A percentile compares a stretch with the other conserved stretches of the same genome.
Evolutionary conservation across 352 stramenopile species (phyloP).

Genomic region (Pythium aquatile): DNA sequence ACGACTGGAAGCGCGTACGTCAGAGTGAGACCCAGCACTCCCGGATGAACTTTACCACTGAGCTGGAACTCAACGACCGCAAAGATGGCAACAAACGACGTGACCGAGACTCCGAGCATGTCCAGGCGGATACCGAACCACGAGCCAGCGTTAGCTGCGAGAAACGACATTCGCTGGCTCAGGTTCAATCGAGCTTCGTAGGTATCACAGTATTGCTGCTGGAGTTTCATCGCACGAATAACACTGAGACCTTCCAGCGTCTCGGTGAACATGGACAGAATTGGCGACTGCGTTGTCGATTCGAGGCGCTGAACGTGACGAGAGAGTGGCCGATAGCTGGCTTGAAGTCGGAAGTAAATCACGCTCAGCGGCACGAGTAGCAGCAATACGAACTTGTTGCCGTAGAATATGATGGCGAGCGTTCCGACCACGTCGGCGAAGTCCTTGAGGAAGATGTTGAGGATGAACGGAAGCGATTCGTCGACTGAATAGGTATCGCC

Average conservation of each 20-base stretch:
- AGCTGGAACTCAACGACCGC: slow-evolving; percentile 70
- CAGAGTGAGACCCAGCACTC: slow-evolving; percentile 86
- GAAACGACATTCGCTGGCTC: slow-evolving; percentile 79
- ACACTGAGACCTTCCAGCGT: slow-evolving; percentile 70
- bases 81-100: slow-evolving; percentile 76
- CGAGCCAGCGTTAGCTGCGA: slow-evolving; percentile 59
- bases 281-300: slow-evolving; percentile 67
- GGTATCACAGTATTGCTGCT: slow-evolving; percentile 36
- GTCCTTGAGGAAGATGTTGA: slow-evolving; percentile 89
- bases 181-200: slow-evolving; percentile 55
- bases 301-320: slow-evolving; percentile 73
- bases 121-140: slow-evolving; percentile 89
- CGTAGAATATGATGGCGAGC: slow-evolving; percentile 77
- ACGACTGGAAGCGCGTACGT: slow-evolving; percentile 90
- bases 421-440: slow-evolving; percentile 64
- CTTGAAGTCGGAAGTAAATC: slow-evolving; percentile 69
- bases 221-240: slow-evolving; percentile 53
- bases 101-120: slow-evolving; percentile 78
- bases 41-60: slow-evolving; percentile 53
- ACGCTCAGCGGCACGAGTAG: slow-evolving; percentile 69
- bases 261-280: slow-evolving; percentile 70
- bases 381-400: slow-evolving; percentile 69
- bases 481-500: slow-evolving; percentile 84
- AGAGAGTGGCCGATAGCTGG: slow-evolving; percentile 64
- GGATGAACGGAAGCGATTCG: slow-evolving; percentile 84